Percentiles rank a stretch among this genome's conserved stretches.
Conservation (phyloP, 106 monocot species). For the Acanthochlamys bracteata region DNA sequence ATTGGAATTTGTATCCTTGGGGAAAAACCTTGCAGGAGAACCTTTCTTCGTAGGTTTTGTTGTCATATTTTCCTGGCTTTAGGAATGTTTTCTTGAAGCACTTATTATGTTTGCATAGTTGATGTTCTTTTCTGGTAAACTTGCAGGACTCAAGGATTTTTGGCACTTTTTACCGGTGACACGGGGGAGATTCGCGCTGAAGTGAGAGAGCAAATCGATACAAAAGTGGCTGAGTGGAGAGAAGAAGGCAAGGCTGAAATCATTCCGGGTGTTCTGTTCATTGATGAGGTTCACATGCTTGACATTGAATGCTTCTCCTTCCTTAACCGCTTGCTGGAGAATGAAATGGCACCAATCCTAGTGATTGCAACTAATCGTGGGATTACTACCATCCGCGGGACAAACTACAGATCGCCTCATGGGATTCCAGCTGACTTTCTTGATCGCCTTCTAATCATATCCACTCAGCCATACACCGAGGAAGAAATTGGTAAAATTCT, state of each 20-base stretch:
- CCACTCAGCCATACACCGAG: slow-evolving; percentile 71
- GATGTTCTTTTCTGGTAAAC: not conserved
- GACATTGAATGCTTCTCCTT: slow-evolving; percentile 99
- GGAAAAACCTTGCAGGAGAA: too few species aligned
- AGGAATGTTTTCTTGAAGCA: too few species aligned
- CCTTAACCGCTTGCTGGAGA: slow-evolving; percentile 86
- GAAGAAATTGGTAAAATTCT: slow-evolving; percentile 79
- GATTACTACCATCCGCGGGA: slow-evolving; percentile 84
- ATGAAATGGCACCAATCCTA: slow-evolving; percentile 83
- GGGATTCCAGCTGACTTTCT: slow-evolving; percentile 96
- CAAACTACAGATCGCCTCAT: slow-evolving; percentile 78
- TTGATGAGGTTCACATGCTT: slow-evolving; percentile 98
- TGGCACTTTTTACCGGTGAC: slow-evolving; percentile 94
- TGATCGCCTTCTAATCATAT: slow-evolving; percentile 77
- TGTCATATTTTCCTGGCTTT: too few species aligned
- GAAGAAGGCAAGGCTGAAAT: slow-evolving; percentile 97
- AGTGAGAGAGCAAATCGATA: slow-evolving; percentile 89
- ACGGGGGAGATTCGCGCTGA: slow-evolving; percentile 92
- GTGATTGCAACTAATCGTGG: slow-evolving; percentile 90
- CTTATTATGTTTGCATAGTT: too few species aligned
- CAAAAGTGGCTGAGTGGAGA: slow-evolving; percentile 92
- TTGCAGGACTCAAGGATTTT: slow-evolving; percentile 87
- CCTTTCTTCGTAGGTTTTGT: too few species aligned
- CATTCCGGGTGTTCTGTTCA: slow-evolving; percentile 86
- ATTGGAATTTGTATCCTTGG: too few species aligned